phyloP scores from a whole-genome alignment of 352 stramenopile species.

The Phytophthora aleatoria region DNA sequence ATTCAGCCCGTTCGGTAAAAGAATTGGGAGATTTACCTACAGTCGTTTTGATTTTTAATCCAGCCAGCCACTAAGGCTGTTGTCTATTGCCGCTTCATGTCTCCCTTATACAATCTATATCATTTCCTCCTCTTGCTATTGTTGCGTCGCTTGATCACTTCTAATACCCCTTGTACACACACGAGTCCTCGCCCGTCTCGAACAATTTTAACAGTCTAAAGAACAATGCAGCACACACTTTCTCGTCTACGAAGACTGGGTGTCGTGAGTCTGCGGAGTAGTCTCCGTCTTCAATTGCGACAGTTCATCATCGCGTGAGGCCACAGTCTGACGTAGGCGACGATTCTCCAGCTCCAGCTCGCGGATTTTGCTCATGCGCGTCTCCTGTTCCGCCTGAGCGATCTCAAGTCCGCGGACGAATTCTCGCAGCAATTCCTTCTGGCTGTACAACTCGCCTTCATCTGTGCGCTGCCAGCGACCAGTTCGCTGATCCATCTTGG shows the following conservation, averaged over 20 bases:
- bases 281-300: constrained; percentile 24
- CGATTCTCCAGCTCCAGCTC: constrained; percentile 74
- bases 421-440: constrained; percentile 65
- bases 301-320: constrained; percentile 49
- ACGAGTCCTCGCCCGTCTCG: background rate
- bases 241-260: constrained; percentile 21
- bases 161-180: constrained; percentile 14
- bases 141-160: constrained; percentile 8
- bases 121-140: constrained; percentile 6
- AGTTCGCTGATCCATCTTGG: constrained; percentile 45
- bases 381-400: constrained; percentile 73
- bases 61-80: background rate
- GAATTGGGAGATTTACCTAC: too few species aligned
- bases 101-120: constrained; percentile 33
- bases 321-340: constrained; percentile 51
- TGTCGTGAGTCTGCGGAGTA: constrained; percentile 5
- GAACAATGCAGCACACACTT: constrained; percentile 8
- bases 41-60: too few species aligned
- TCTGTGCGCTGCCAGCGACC: constrained; percentile 44
- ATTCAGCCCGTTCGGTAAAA: too few species aligned
- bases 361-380: constrained; percentile 71
- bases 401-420: constrained; percentile 79
- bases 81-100: constrained; percentile 18
- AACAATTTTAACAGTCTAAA: constrained; percentile 25
- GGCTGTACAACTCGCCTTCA: constrained; percentile 37